Conservation (phyloP, 768 basidiomycete genomes). For the Naematelia encephala region DNA sequence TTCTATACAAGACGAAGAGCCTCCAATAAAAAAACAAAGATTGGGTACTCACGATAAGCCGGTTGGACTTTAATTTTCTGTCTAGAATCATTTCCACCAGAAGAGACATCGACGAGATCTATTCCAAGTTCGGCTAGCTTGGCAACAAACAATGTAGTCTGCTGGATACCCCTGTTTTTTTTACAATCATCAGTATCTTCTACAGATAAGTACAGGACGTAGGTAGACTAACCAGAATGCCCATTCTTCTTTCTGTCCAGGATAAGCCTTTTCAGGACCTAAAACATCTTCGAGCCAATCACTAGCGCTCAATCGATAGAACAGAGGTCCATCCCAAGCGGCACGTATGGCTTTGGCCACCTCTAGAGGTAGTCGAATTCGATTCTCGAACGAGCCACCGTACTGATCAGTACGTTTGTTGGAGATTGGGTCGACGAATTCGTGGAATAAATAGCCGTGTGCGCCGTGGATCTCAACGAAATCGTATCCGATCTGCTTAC, state of each 20-base stretch:
- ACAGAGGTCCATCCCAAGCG: slow-evolving; percentile 68
- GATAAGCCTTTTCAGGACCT: slow-evolving; percentile 53
- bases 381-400: slow-evolving; percentile 71
- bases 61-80: slow-evolving; percentile 59
- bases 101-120: slow-evolving; percentile 71
- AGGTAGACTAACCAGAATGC: slow-evolving; percentile 35
- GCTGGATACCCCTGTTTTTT: slow-evolving; percentile 60
- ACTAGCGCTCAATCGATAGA: slow-evolving; percentile 65
- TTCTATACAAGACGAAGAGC: no score
- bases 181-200: slow-evolving; percentile 33
- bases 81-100: slow-evolving; percentile 63
- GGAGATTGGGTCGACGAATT: slow-evolving; percentile 70
- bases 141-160: slow-evolving; percentile 61
- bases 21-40: background rate
- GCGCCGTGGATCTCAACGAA: slow-evolving; percentile 65
- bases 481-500: slow-evolving; percentile 60
- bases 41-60: slow-evolving; percentile 31
- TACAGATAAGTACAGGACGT: background rate
- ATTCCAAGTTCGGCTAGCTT: slow-evolving; percentile 63
- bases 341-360: slow-evolving; percentile 58
- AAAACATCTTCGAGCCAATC: slow-evolving; percentile 66
- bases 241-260: slow-evolving; percentile 46
- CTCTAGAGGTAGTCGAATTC: slow-evolving; percentile 65
- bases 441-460: slow-evolving; percentile 54
- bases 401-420: slow-evolving; percentile 69